Percentiles rank a stretch among this genome's conserved stretches.
Evolutionary conservation across 176 grass and related monocot genomes (phyloP).

Genomic region (Rhynchospora pubera): DNA sequence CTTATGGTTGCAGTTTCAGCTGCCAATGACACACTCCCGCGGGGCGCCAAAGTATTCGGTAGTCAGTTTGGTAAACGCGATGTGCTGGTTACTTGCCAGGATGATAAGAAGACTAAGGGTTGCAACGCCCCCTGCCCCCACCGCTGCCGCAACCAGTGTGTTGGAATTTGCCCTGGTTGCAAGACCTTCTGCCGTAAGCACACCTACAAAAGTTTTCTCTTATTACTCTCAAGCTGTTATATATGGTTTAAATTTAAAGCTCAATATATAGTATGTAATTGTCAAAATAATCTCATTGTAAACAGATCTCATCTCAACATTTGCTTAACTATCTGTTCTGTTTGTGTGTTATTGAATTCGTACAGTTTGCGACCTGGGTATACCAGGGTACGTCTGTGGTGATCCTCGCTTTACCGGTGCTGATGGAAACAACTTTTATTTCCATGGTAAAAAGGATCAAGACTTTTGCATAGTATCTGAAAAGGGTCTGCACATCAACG

Average conservation of each 20-base stretch:
- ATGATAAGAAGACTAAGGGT: not conserved
- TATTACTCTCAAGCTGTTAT: not conserved
- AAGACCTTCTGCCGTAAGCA: conserved; percentile 40
- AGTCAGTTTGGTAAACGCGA: not conserved
- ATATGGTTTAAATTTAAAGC: not conserved
- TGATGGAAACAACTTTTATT: conserved; percentile 32
- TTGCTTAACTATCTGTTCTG: not conserved
- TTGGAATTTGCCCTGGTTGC: conserved; percentile 51
- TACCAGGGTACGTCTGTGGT: conserved; percentile 8
- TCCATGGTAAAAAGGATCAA: conserved; percentile 28
- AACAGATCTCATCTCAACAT: not conserved
- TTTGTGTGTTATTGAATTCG: conserved; percentile 4
- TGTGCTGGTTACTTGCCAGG: not conserved
- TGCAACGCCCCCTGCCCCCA: conserved; percentile 15
- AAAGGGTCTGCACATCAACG: conserved; percentile 29
- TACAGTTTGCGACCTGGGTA: conserved; percentile 11
- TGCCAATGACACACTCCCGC: not conserved
- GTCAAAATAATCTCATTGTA: not conserved
- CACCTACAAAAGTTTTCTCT: not conserved
- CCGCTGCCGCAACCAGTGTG: conserved; percentile 39
- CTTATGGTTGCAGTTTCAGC: not conserved
- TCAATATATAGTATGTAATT: not conserved
- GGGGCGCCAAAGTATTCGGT: not conserved
- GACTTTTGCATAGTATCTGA: conserved; percentile 31
- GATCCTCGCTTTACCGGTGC: conserved; percentile 33